A percentile compares a stretch with the other conserved stretches of the same genome.
Conservation (phyloP, 331 rosid species). For the Pyrus hybrid region DNA sequence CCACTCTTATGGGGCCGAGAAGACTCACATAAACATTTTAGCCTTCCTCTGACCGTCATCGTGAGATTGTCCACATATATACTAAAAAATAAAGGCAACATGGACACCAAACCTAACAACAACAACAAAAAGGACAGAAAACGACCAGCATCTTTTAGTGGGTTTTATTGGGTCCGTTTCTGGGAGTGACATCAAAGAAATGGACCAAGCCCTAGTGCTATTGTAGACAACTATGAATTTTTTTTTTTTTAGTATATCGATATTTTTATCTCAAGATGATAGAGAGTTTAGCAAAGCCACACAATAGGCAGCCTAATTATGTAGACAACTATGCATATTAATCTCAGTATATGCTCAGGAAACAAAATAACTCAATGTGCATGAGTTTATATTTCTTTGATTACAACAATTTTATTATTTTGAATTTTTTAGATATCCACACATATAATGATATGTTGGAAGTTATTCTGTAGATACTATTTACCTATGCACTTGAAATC, state of each 20-base stretch:
- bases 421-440: neutral
- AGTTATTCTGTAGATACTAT: too few species aligned
- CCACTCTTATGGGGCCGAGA: fast-evolving
- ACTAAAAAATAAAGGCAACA: neutral
- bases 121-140: neutral
- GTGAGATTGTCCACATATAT: too few species aligned
- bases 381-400: neutral
- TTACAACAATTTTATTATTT: neutral
- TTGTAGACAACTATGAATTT: neutral
- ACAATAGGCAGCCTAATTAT: too few species aligned
- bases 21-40: too few species aligned
- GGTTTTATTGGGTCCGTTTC: neutral
- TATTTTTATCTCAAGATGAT: too few species aligned
- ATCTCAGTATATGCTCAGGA: neutral
- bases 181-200: neutral
- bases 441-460: neutral
- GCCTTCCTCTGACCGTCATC: too few species aligned
- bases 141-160: neutral
- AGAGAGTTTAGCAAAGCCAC: fast-evolving
- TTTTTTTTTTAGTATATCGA: too few species aligned
- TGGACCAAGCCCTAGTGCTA: neutral
- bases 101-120: neutral
- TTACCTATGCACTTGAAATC: neutral
- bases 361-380: neutral
- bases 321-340: neutral